These are phyloP conservation scores for Lasiosphaeria ovina DNA, from an alignment of 495 filamentous ascomycete genomes.

Conservation along the genomic window DNA sequence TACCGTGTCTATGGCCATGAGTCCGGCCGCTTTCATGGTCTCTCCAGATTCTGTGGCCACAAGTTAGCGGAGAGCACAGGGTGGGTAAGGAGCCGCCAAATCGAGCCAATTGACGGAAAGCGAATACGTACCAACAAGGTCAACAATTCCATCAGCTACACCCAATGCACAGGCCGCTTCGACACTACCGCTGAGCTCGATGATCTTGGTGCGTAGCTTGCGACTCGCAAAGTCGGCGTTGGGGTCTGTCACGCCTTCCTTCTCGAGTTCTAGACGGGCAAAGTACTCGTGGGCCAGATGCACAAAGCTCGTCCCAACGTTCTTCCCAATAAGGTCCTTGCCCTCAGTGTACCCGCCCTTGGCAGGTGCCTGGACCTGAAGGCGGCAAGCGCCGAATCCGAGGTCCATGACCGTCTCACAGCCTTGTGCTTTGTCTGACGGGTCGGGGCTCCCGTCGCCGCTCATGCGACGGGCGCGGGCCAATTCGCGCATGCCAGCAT, in stretches of 20 bases:
- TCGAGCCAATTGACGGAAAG: slow-evolving; percentile 4
- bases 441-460: slow-evolving; percentile 42
- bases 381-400: slow-evolving; percentile 83
- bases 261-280: slow-evolving; percentile 61
- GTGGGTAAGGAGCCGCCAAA: not conserved
- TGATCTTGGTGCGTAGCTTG: slow-evolving; percentile 75
- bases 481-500: slow-evolving; percentile 63
- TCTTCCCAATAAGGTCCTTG: slow-evolving; percentile 84
- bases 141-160: slow-evolving; percentile 94
- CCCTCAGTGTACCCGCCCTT: slow-evolving; percentile 69
- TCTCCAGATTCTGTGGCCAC: slow-evolving; percentile 79
- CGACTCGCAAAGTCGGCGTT: slow-evolving; percentile 31
- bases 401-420: slow-evolving; percentile 85
- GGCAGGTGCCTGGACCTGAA: slow-evolving; percentile 93
- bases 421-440: slow-evolving; percentile 45
- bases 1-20: slow-evolving; percentile 94
- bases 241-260: slow-evolving; percentile 34
- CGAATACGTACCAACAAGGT: slow-evolving; percentile 78
- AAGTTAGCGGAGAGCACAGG: slow-evolving; percentile 4
- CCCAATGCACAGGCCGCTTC: slow-evolving; percentile 95
- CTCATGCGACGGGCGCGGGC: slow-evolving; percentile 53
- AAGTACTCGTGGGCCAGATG: slow-evolving; percentile 81
- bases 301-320: slow-evolving; percentile 93
- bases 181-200: slow-evolving; percentile 91
- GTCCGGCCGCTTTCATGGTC: slow-evolving; percentile 96